Evolutionary conservation across 768 basidiomycete species (phyloP).

Genomic region (Hemileccinum impolitum): DNA sequence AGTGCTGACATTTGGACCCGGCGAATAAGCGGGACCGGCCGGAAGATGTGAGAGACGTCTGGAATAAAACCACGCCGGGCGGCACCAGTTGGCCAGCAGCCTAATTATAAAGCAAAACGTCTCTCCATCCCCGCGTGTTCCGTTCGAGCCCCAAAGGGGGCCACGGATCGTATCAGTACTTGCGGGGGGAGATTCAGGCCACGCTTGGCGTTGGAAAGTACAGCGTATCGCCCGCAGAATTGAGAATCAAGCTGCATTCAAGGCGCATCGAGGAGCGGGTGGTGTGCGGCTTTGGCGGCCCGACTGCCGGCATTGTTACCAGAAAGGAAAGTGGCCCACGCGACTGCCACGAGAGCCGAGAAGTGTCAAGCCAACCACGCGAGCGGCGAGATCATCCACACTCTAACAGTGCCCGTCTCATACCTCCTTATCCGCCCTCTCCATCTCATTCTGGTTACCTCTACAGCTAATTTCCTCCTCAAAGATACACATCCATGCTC

Average conservation of each 20-base stretch:
- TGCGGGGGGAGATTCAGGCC: too few relatives aligned
- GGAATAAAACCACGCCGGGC: too few relatives aligned
- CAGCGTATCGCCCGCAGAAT: too few relatives aligned
- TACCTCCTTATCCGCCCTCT: slow-evolving; percentile 8
- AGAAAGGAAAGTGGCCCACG: slow-evolving; percentile 25
- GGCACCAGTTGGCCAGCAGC: too few relatives aligned
- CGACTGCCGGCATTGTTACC: slow-evolving; percentile 14
- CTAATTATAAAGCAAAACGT: too few relatives aligned
- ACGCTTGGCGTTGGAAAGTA: too few relatives aligned
- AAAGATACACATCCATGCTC: slow-evolving; percentile 18
- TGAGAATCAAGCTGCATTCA: too few relatives aligned
- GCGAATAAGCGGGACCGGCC: not conserved
- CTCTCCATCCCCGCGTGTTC: too few relatives aligned
- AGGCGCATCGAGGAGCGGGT: not conserved
- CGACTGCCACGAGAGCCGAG: slow-evolving; percentile 35
- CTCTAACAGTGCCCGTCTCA: slow-evolving; percentile 14
- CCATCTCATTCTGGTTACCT: not conserved
- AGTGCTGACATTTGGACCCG: not conserved
- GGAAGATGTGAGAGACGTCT: not conserved
- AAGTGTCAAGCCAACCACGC: slow-evolving; percentile 34
- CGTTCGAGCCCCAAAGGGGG: too few relatives aligned
- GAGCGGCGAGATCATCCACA: slow-evolving; percentile 32
- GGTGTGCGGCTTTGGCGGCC: not conserved
- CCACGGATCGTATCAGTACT: too few relatives aligned
- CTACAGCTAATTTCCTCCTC: not conserved